These are phyloP conservation scores for Yarrowia sp. DNA, from an alignment of 805 yeast species.

Conservation along the genomic window DNA sequence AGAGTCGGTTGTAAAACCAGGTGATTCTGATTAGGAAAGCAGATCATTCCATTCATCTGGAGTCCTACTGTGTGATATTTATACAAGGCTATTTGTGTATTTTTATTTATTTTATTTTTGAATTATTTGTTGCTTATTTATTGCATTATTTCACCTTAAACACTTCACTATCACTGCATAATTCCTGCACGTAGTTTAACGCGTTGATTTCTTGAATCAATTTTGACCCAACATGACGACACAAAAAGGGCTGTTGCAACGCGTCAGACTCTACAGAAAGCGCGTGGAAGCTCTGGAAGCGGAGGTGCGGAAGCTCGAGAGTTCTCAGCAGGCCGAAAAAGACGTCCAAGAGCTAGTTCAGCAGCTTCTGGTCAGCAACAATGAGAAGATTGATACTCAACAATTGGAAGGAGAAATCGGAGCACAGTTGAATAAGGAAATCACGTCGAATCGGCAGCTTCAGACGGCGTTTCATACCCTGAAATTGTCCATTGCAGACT, in stretches of 20 bases:
- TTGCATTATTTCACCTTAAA: neutral
- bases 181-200: too few relatives aligned
- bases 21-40: too few relatives aligned
- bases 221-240: neutral
- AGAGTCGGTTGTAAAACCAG: too few relatives aligned
- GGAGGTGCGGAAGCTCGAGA: neutral
- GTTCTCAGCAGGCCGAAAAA: neutral
- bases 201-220: neutral
- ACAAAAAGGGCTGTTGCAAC: neutral
- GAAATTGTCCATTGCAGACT: neutral
- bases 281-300: slow-evolving; percentile 4
- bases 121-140: neutral
- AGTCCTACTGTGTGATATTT: too few relatives aligned
- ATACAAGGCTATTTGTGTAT: too few relatives aligned
- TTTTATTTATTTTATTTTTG: neutral
- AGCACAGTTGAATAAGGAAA: neutral
- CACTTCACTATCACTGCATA: too few relatives aligned
- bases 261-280: slow-evolving; percentile 2
- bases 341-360: neutral
- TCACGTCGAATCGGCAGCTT: neutral
- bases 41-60: too few relatives aligned
- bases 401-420: neutral
- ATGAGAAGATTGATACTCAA: neutral
- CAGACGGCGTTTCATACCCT: slow-evolving; percentile 6
- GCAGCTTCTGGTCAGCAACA: neutral